These are phyloP conservation scores for Alternaria sp. DNA, from an alignment of 2,329 filamentous ascomycete species.

Conservation along the genomic window DNA sequence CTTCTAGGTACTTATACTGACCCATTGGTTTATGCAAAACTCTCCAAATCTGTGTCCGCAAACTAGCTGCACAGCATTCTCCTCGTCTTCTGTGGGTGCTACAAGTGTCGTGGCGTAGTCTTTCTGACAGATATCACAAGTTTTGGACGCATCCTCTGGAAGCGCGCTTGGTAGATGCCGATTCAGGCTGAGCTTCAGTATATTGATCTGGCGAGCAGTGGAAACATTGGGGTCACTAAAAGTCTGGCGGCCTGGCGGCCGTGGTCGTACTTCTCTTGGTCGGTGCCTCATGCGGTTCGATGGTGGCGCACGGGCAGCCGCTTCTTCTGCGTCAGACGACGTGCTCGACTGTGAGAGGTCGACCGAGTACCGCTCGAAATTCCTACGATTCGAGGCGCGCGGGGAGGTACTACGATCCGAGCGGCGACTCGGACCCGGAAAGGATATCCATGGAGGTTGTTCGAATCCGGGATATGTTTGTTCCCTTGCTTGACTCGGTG, in stretches of 20 bases:
- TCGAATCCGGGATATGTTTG: constrained; percentile 20
- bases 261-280: constrained; percentile 26
- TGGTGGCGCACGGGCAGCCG: constrained; percentile 32
- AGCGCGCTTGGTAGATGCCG: constrained; percentile 38
- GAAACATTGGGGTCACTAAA: constrained; percentile 36
- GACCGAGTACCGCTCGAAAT: constrained; percentile 40
- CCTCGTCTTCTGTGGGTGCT: constrained; percentile 40
- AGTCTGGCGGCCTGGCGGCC: constrained; percentile 17
- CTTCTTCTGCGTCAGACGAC: constrained; percentile 38
- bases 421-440: constrained; percentile 26
- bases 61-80: constrained; percentile 45
- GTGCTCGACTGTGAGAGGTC: constrained; percentile 34
- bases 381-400: constrained; percentile 43
- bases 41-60: constrained; percentile 50
- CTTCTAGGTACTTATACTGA: constrained; percentile 7
- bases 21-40: constrained; percentile 47
- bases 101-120: constrained; percentile 43
- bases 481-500: constrained; percentile 14
- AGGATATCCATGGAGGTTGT: constrained; percentile 21
- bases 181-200: constrained; percentile 39
- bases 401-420: constrained; percentile 39
- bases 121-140: constrained; percentile 49
- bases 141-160: constrained; percentile 30
- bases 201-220: constrained; percentile 37
- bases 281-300: constrained; percentile 24